These are phyloP conservation scores for Pistacia vera DNA, from an alignment of 345 rosid genomes.

Conservation along the genomic window DNA sequence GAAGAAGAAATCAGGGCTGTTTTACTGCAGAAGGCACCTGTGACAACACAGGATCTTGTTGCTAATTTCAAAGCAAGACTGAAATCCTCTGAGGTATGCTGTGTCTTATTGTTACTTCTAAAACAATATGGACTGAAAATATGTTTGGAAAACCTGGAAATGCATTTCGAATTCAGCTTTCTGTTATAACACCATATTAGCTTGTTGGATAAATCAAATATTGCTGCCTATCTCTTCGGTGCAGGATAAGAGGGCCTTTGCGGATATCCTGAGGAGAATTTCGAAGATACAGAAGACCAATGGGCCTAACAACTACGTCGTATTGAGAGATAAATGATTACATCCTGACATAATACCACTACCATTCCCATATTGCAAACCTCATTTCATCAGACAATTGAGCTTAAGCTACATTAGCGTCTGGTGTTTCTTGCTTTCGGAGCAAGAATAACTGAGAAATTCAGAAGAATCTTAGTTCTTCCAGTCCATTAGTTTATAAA, in stretches of 20 bases:
- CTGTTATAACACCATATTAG: not conserved
- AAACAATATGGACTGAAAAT: not conserved
- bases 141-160: not conserved
- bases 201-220: not conserved
- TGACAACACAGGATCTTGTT: conserved; percentile 90
- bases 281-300: conserved; percentile 88
- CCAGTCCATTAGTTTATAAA: too few species aligned
- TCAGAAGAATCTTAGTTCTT: too few species aligned
- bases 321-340: conserved; percentile 61
- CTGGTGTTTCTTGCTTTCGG: not conserved
- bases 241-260: conserved; percentile 90
- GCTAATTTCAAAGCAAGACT: conserved; percentile 79
- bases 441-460: not conserved
- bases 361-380: too few species aligned
- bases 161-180: not conserved
- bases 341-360: not conserved
- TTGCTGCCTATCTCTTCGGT: not conserved
- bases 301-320: conserved; percentile 70
- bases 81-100: conserved; percentile 62
- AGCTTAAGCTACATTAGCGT: not conserved
- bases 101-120: not conserved
- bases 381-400: not conserved
- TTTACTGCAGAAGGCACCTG: conserved; percentile 70
- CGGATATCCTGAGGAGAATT: conserved; percentile 74
- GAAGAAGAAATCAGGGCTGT: conserved; percentile 91